Conservation (phyloP, 225 moss, liverwort and hornwort genomes). For the Physcomitrellopsis africana region DNA sequence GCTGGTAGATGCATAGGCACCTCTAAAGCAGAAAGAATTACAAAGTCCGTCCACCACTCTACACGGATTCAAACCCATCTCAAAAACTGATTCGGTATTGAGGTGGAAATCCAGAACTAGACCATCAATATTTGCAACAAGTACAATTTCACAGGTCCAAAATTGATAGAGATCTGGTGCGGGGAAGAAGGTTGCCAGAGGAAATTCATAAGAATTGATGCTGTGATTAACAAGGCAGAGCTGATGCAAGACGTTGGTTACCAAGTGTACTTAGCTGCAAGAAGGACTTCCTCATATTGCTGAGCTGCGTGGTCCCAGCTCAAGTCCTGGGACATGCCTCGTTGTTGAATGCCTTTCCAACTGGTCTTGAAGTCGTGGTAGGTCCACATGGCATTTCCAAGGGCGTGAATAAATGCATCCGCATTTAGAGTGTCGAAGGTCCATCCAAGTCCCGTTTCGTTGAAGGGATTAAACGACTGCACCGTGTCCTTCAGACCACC, state of each 20-base stretch:
- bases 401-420: slow-evolving; percentile 64
- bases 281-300: slow-evolving; percentile 80
- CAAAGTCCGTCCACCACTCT: slow-evolving; percentile 22
- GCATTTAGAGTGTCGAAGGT: slow-evolving; percentile 66
- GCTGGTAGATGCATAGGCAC: slow-evolving; percentile 7
- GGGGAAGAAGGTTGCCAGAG: slow-evolving; percentile 7
- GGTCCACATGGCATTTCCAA: slow-evolving; percentile 88
- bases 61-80: slow-evolving; percentile 18
- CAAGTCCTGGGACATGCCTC: slow-evolving; percentile 81
- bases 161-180: slow-evolving; percentile 23
- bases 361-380: slow-evolving; percentile 75
- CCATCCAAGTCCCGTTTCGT: slow-evolving; percentile 78
- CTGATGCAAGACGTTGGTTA: slow-evolving; percentile 27
- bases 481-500: slow-evolving; percentile 83
- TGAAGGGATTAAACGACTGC: slow-evolving; percentile 70
- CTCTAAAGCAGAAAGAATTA: slow-evolving; percentile 28
- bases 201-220: not conserved
- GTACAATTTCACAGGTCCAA: slow-evolving; percentile 23
- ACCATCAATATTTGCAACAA: slow-evolving; percentile 20
- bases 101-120: slow-evolving; percentile 11
- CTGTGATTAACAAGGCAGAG: not conserved
- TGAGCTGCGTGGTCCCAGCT: slow-evolving; percentile 86
- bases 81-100: slow-evolving; percentile 16
- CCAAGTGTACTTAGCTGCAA: slow-evolving; percentile 88
- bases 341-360: slow-evolving; percentile 74